Evolutionary conservation across 306 rosid genomes (phyloP).

Genomic region (Luffa aegyptiaca): DNA sequence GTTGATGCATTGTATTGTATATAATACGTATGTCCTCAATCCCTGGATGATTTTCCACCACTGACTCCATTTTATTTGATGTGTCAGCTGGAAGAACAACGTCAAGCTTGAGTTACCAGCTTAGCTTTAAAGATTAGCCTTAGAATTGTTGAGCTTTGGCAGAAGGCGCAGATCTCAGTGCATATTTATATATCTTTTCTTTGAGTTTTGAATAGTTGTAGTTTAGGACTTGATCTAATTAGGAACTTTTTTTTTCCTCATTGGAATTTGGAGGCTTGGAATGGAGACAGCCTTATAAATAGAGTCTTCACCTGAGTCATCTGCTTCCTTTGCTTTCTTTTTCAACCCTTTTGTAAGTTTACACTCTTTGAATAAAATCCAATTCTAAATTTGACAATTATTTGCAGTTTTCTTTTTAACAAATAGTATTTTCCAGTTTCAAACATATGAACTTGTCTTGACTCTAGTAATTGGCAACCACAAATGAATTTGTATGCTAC

Average conservation of each 20-base stretch:
- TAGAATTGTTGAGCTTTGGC: not conserved
- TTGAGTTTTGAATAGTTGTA: not conserved
- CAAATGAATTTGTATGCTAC: not conserved
- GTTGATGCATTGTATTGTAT: not conserved
- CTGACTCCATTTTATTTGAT: constrained; percentile 9
- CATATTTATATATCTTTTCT: not conserved
- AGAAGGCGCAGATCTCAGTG: not conserved
- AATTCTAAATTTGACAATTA: not conserved
- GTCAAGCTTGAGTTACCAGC: constrained; percentile 79
- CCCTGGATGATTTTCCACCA: constrained; percentile 6
- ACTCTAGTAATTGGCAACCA: not conserved
- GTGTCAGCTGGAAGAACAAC: constrained; percentile 79
- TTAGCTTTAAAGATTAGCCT: constrained; percentile 9
- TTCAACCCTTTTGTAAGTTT: not conserved
- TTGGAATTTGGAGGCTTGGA: not conserved
- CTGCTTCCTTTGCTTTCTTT: not conserved
- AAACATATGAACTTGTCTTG: no score
- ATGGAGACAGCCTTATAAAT: not conserved
- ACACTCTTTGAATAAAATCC: not conserved
- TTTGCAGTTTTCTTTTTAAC: not conserved
- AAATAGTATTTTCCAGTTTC: not conserved
- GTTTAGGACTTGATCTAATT: not conserved
- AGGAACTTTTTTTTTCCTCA: not conserved
- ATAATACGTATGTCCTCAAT: not conserved
- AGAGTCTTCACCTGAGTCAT: not conserved